Conservation (phyloP, 495 filamentous ascomycete species). For the Daldinia decipiens region DNA sequence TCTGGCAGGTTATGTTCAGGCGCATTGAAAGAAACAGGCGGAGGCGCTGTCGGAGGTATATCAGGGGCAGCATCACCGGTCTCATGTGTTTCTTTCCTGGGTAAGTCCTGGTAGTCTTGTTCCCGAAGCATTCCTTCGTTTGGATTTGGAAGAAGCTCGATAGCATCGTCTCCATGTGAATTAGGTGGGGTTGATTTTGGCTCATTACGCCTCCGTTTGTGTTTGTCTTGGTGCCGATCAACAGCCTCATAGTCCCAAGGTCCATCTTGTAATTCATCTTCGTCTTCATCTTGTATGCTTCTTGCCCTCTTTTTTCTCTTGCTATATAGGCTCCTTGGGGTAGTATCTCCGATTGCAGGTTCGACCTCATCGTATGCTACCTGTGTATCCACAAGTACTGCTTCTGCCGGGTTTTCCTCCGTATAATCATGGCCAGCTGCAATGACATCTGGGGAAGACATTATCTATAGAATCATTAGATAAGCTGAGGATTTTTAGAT, state of each 20-base stretch:
- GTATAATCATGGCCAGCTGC: slow-evolving; percentile 22
- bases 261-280: slow-evolving; percentile 30
- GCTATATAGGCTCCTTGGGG: neutral
- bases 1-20: slow-evolving; percentile 16
- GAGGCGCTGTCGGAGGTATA: slow-evolving; percentile 21
- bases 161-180: slow-evolving; percentile 22
- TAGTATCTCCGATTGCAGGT: neutral
- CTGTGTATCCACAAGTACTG: slow-evolving; percentile 4
- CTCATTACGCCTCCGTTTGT: slow-evolving; percentile 32
- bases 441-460: slow-evolving; percentile 45
- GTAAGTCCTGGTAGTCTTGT: neutral
- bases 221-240: slow-evolving; percentile 14
- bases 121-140: slow-evolving; percentile 2
- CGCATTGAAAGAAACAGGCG: slow-evolving; percentile 5
- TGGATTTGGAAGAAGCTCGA: slow-evolving; percentile 26
- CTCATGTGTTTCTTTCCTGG: slow-evolving; percentile 2
- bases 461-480: slow-evolving; percentile 36
- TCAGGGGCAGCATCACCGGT: slow-evolving; percentile 15
- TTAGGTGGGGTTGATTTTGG: slow-evolving; percentile 5
- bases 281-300: slow-evolving; percentile 38
- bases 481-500: neutral
- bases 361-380: slow-evolving; percentile 6
- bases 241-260: slow-evolving; percentile 2
- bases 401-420: neutral
- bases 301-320: slow-evolving; percentile 31